phyloP scores from a whole-genome alignment of 2,329 filamentous ascomycete genomes.

The Aspergillus glaucus region DNA sequence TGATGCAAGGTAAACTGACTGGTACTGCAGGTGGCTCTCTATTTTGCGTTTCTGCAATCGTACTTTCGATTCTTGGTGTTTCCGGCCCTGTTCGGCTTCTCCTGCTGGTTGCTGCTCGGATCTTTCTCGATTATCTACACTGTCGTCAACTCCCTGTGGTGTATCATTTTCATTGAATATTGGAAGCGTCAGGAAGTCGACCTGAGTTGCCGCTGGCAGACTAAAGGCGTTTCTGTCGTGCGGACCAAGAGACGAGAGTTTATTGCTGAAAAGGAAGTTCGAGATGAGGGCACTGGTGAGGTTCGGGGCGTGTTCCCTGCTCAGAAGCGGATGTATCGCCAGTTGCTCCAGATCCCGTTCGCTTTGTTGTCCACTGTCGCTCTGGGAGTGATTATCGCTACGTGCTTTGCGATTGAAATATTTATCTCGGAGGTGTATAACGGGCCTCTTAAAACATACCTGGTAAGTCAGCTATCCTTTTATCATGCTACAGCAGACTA shows the following conservation, averaged over 20 bases:
- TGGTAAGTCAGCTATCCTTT: constrained; percentile 51
- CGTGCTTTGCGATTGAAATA: constrained; percentile 90
- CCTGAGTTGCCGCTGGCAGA: constrained; percentile 82
- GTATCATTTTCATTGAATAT: constrained; percentile 85
- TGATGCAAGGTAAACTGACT: no score
- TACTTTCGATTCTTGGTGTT: constrained; percentile 84
- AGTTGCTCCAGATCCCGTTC: constrained; percentile 84
- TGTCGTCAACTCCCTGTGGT: constrained; percentile 73
- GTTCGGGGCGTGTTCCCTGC: constrained; percentile 69
- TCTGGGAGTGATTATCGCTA: constrained; percentile 79
- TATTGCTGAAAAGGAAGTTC: constrained; percentile 66
- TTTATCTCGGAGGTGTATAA: constrained; percentile 94
- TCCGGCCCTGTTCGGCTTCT: constrained; percentile 72
- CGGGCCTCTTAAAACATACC: constrained; percentile 77
- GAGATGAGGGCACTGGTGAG: constrained; percentile 80
- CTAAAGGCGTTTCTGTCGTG: constrained; percentile 76
- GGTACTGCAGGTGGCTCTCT: constrained; percentile 66
- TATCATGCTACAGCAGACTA: not conserved
- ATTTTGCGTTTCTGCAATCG: constrained; percentile 91
- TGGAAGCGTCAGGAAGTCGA: constrained; percentile 94
- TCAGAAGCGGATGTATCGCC: constrained; percentile 68
- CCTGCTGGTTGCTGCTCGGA: constrained; percentile 74
- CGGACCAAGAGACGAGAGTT: constrained; percentile 74
- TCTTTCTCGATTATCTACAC: constrained; percentile 80
- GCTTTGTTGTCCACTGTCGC: constrained; percentile 66